Conservation (phyloP, 192 early-diverging fungal genomes). For the Obelidium mucronatum region DNA sequence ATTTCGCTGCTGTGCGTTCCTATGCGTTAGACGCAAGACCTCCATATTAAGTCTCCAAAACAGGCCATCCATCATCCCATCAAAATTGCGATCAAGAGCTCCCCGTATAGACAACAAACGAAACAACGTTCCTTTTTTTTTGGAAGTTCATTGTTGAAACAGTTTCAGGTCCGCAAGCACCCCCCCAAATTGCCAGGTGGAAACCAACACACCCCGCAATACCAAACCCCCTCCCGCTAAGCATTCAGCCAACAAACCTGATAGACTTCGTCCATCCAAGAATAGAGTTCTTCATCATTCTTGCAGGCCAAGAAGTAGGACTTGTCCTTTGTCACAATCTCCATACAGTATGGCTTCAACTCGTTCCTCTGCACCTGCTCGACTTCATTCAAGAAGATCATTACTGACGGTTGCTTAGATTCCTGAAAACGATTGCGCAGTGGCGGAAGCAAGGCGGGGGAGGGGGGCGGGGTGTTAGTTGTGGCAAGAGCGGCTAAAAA, state of each 20-base stretch:
- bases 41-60: too few species aligned
- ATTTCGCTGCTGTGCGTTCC: too few species aligned
- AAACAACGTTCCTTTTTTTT: too few species aligned
- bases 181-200: too few species aligned
- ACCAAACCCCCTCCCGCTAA: background rate
- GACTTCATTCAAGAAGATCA: slow-evolving; percentile 95
- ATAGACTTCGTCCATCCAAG: slow-evolving; percentile 99
- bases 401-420: slow-evolving; percentile 58
- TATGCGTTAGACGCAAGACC: too few species aligned
- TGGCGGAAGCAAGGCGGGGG: background rate
- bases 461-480: background rate
- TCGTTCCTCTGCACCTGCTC: slow-evolving; percentile 86
- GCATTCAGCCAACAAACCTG: slow-evolving; percentile 57
- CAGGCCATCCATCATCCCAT: too few species aligned
- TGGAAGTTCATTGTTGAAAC: too few species aligned
- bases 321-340: slow-evolving; percentile 91
- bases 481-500: background rate
- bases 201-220: background rate
- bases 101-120: too few species aligned
- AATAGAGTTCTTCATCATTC: slow-evolving; percentile 96
- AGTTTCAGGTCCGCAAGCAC: too few species aligned
- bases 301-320: slow-evolving; percentile 90
- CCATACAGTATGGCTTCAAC: slow-evolving; percentile 92
- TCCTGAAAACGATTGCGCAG: slow-evolving; percentile 9
- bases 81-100: too few species aligned